Conservation (phyloP, 2,329 filamentous ascomycete genomes). For the Trichoderma harzianum region DNA sequence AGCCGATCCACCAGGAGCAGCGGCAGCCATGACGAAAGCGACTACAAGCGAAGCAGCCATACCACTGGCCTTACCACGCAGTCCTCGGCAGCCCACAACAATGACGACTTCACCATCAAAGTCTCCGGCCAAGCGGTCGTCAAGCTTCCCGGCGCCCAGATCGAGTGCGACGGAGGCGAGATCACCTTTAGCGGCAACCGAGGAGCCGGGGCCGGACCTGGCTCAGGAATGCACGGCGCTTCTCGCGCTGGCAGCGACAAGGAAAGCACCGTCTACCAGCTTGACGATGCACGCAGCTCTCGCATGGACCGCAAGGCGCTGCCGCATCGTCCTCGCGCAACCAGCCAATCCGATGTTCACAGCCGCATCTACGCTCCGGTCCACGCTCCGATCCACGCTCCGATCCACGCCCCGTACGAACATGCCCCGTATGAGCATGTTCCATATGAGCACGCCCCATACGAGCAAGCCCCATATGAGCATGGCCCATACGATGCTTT, state of each 20-base stretch:
- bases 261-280: constrained; percentile 45
- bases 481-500: constrained; percentile 7
- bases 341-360: constrained; percentile 49
- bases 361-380: constrained; percentile 33
- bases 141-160: constrained; percentile 54
- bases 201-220: constrained; percentile 17
- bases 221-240: constrained; percentile 20
- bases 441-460: constrained; percentile 22
- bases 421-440: constrained; percentile 24
- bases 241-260: constrained; percentile 49
- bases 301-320: constrained; percentile 44
- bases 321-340: constrained; percentile 43
- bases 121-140: constrained; percentile 55
- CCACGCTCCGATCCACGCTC: constrained; percentile 29
- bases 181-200: constrained; percentile 49
- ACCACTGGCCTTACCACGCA: constrained; percentile 57
- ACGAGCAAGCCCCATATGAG: constrained; percentile 29
- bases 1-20: constrained; percentile 58
- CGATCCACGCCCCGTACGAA: constrained; percentile 30
- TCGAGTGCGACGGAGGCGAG: constrained; percentile 59
- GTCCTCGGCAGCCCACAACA: constrained; percentile 46
- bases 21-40: constrained; percentile 60
- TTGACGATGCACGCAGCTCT: constrained; percentile 42
- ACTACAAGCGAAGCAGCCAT: constrained; percentile 59
- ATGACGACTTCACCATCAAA: constrained; percentile 60